phyloP scores from a whole-genome alignment of 306 rosid species.

The Crataegus laevigata region DNA sequence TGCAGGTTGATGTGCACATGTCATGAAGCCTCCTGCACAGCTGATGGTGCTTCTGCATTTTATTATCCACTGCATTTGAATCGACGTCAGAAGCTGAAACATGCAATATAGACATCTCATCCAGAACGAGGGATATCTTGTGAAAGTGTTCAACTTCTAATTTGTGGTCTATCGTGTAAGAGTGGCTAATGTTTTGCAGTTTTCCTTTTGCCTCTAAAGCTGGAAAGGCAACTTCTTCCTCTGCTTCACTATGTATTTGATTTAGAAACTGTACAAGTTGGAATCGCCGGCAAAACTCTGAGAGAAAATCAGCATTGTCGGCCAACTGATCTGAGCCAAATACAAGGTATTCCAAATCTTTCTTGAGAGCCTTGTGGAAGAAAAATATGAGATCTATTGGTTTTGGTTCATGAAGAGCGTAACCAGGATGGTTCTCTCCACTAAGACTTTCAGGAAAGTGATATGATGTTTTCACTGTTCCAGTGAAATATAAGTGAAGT shows the following conservation, averaged over 20 bases:
- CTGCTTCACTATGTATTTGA: conserved; percentile 85
- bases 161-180: conserved; percentile 81
- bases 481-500: conserved; percentile 60
- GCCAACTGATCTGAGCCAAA: conserved; percentile 68
- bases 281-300: conserved; percentile 57
- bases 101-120: conserved; percentile 48
- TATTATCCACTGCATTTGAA: conserved; percentile 27
- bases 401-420: conserved; percentile 48
- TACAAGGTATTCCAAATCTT: conserved; percentile 80
- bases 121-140: conserved; percentile 52
- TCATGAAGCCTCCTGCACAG: conserved; percentile 60
- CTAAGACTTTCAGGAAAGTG: conserved; percentile 32
- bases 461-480: conserved; percentile 35
- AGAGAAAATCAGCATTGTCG: conserved; percentile 40
- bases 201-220: conserved; percentile 81
- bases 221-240: conserved; percentile 91
- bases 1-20: conserved; percentile 64
- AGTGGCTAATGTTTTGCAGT: conserved; percentile 70
- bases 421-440: conserved; percentile 23
- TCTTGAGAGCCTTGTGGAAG: conserved; percentile 91
- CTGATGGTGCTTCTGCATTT: conserved; percentile 32
- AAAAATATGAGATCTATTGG: conserved; percentile 73
- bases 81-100: conserved; percentile 36
- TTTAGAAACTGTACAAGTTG: conserved; percentile 52
- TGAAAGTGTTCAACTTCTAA: conserved; percentile 53